phyloP scores from a whole-genome alignment of 768 basidiomycete genomes.

The Amanita rubescens region DNA sequence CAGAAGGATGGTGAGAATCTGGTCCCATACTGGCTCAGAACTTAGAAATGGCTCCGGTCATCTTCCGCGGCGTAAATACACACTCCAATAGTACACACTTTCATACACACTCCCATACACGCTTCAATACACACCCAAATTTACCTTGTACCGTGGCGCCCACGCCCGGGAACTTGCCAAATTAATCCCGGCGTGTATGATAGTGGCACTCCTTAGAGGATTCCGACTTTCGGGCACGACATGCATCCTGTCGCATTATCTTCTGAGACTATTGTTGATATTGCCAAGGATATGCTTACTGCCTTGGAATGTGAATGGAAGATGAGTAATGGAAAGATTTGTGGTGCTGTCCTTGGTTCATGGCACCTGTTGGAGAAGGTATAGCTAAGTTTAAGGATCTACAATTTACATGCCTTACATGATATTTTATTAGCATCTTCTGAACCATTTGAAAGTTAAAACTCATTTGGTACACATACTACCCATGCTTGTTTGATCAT shows the following conservation, averaged over 20 bases:
- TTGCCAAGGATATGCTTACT: constrained; percentile 2
- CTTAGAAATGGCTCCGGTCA: too few relatives aligned
- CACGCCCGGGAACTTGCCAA: too few relatives aligned
- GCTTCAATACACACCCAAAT: background rate
- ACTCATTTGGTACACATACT: background rate
- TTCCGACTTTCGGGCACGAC: background rate
- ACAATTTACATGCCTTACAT: background rate
- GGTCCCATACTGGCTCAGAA: too few relatives aligned
- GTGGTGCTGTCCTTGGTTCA: constrained; percentile 2
- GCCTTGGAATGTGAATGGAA: constrained; percentile 5
- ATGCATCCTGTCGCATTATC: background rate
- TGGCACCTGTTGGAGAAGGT: constrained; percentile 2
- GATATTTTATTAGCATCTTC: constrained; percentile 1
- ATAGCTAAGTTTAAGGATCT: background rate
- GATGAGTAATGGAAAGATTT: background rate
- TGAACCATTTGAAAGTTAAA: background rate
- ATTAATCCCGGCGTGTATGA: background rate
- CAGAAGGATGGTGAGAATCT: background rate
- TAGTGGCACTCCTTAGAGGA: constrained; percentile 2
- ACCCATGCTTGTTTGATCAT: background rate
- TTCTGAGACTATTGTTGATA: background rate
- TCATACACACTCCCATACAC: background rate
- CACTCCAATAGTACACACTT: background rate
- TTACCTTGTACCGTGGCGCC: too few relatives aligned
- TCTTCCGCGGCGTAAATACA: background rate